Evolutionary conservation across 2,329 filamentous ascomycete species (phyloP), one percentile per base, ranked within the genome.

Genomic region (Aureobasidium mangrovei): DNA sequence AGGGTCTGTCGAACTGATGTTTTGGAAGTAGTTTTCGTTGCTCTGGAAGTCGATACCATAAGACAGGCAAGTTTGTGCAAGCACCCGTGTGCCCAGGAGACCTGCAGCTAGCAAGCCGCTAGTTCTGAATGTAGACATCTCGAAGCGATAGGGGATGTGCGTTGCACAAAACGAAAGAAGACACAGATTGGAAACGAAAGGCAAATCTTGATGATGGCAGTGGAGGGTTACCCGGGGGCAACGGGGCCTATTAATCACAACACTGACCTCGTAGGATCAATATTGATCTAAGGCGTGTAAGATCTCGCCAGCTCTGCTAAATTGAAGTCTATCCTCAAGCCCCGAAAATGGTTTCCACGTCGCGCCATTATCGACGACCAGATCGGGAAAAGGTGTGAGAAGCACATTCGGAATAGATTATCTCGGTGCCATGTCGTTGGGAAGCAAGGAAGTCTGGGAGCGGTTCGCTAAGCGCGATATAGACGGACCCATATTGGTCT

Each of bases 11-110:
- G 70, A 73, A 12, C 64, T 60, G 7, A 66, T 66, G 60, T 75
- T 74, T 60, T 75, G 73, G 61, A 74, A 76, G 62, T 74, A 76
- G 18, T 62, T 59, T 2, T 67, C 67, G 35, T 69, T 71, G 58
- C 71, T 67, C 44, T 72, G 61, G 53, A 72, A 76, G 58, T 76
- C 73, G 18, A 66, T 59, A 43, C 65, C 65, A 46, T 60, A 67
- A 12, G 62, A 63, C 28, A 60, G 56, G 54, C 65, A 67, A 18
- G 52, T 51, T 36, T 51, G 54, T 7, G 47, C 53, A 18, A 54
- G 28, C 3, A 38, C 10, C 5, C 53, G 53, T 31, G 53, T 40
- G 44, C 33, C 29, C 29, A 54, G 12, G 10, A 54, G 43, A 42
- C 35, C 53, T 33, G 44, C 28, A 5, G 43, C 53, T 18, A 54